A percentile compares a stretch with the other conserved stretches of the same genome.
These are phyloP conservation scores for Malassezia obtusa DNA, from an alignment of 1,284 basidiomycete species.

Conservation along the genomic window DNA sequence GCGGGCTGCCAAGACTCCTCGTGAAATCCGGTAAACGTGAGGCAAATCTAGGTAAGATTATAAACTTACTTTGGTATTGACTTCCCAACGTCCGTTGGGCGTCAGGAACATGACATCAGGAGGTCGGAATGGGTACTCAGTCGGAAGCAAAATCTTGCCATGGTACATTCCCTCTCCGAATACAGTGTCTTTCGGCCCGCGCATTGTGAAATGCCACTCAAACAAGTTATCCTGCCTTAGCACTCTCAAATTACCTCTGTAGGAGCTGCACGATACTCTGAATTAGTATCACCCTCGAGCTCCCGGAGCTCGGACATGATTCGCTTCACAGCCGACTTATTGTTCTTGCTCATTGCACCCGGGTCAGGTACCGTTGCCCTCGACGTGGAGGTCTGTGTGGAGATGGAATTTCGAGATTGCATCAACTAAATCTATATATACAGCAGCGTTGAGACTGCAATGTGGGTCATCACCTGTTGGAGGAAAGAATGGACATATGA, in stretches of 20 bases:
- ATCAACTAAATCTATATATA: not conserved
- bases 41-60: slow-evolving; percentile 53
- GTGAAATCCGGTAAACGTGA: slow-evolving; percentile 34
- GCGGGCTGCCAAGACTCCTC: slow-evolving; percentile 89
- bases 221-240: slow-evolving; percentile 42
- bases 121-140: slow-evolving; percentile 87
- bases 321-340: slow-evolving; percentile 10
- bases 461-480: not conserved
- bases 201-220: slow-evolving; percentile 94
- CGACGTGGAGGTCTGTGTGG: not conserved
- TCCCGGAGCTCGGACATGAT: slow-evolving; percentile 17
- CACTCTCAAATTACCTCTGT: slow-evolving; percentile 1
- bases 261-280: slow-evolving; percentile 8
- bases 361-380: too few relatives aligned
- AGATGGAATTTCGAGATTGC: not conserved
- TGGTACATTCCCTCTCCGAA: slow-evolving; percentile 59
- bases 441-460: slow-evolving; percentile 8
- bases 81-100: slow-evolving; percentile 86
- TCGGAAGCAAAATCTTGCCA: slow-evolving; percentile 76
- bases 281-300: not conserved
- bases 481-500: too few relatives aligned
- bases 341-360: slow-evolving; percentile 1
- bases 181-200: slow-evolving; percentile 58
- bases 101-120: slow-evolving; percentile 89
- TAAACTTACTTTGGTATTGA: slow-evolving; percentile 64